Percentiles rank a stretch among this genome's conserved stretches.
Conservation (phyloP, 2,329 filamentous ascomycete genomes). For the Colletotrichum simmondsii region DNA sequence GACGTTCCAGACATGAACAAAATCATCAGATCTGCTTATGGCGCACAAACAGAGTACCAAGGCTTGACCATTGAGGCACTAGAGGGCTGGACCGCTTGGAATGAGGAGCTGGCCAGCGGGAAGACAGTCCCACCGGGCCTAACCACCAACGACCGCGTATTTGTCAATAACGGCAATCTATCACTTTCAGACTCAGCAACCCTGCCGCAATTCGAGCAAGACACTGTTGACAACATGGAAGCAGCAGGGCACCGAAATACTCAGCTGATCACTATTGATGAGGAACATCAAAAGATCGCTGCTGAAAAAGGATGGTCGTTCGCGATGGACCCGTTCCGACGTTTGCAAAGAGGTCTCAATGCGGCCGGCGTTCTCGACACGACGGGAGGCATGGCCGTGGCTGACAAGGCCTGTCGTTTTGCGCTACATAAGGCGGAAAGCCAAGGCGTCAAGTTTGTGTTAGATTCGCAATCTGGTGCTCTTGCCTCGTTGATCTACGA, state of each 20-base stretch:
- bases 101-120: constrained; percentile 47
- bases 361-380: constrained; percentile 55
- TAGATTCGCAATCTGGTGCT: constrained; percentile 45
- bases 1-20: constrained; percentile 52
- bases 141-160: constrained; percentile 47
- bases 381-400: constrained; percentile 55
- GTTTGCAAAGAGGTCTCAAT: constrained; percentile 39
- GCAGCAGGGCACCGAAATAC: constrained; percentile 44
- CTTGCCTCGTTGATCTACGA: constrained; percentile 42
- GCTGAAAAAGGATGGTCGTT: constrained; percentile 41
- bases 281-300: constrained; percentile 41
- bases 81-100: constrained; percentile 56
- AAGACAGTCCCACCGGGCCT: constrained; percentile 48
- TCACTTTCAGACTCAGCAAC: constrained; percentile 38
- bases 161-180: constrained; percentile 50
- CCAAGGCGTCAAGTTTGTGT: constrained; percentile 54
- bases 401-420: constrained; percentile 57
- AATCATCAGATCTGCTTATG: constrained; percentile 54
- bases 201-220: constrained; percentile 47
- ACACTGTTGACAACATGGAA: constrained; percentile 48
- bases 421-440: constrained; percentile 53
- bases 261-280: constrained; percentile 47
- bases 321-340: constrained; percentile 50
- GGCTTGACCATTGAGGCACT: constrained; percentile 55
- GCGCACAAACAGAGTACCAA: constrained; percentile 57